Evolutionary conservation across 2,329 filamentous ascomycete genomes (phyloP), one percentile per base, ranked within the genome.

Genomic region (Xylariomycetidae sp.): DNA sequence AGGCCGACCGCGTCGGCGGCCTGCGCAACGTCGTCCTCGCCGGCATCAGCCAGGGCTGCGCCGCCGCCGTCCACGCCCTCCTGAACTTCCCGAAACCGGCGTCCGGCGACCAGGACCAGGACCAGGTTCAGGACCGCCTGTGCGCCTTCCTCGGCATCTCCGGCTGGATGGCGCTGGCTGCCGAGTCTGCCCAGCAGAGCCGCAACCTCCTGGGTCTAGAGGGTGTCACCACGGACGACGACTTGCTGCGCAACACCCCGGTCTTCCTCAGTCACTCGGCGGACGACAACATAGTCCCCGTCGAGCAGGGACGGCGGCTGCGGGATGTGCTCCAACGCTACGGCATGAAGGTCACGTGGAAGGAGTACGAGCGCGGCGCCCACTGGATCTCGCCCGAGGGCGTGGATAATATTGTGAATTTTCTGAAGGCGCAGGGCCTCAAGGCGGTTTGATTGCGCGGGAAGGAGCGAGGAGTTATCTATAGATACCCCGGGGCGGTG

Each of bases 1-100:
- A 71, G 42, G 61, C 60, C 5, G 37, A 34, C 2, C 3, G 32
- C 4, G 41, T 70, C 6, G 54, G 61, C 6, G 54, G 61, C 3
- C 45, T 54, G 44, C 56, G 63, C 12, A 50, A 50, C 7, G 42
- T 71, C 19, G 52, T 71, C 4, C 45, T 71, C 1, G 62, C 60
- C 6, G 67, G 68, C 0, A 65, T 70, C 37, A 67, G 64, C 32
- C 62, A 67, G 49, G 67, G 67, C 8, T 62, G 54, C 3, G 61
- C 67, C 1, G 61, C 63, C 4, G 50, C 56, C 14, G 28, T 52
- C 10, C 47, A 50, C 16, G 35, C 39, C 9, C 36, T 47, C 14
- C 34, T 51, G 23, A 47, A 50, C 31, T 40, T 42, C 22, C 40
- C 35, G 7, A 15, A n/a, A 18, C 20, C 20, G 12, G 8, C 20